Conservation (phyloP, 2,329 filamentous ascomycete species). For the Aspergillus sp. region DNA sequence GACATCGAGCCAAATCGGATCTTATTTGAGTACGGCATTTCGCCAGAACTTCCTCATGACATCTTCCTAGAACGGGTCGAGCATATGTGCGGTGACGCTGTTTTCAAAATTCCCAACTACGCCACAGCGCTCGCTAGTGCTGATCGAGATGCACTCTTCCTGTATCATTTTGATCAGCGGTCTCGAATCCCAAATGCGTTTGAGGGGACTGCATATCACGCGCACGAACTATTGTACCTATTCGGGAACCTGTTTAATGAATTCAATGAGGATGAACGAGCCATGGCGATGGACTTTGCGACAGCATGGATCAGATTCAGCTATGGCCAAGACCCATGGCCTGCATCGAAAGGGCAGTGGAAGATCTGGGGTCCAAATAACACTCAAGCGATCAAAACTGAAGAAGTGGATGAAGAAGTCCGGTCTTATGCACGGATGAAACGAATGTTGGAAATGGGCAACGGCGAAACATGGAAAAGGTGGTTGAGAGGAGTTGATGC, state of each 20-base stretch:
- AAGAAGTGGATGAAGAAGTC: conserved; percentile 14
- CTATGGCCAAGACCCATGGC: conserved; percentile 16
- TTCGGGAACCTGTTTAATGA: conserved; percentile 18
- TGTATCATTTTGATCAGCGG: conserved; percentile 23
- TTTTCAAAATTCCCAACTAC: conserved; percentile 23
- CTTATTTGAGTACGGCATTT: conserved; percentile 16
- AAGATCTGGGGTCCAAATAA: conserved; percentile 19
- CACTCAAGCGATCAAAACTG: conserved; percentile 9
- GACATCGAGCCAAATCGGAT: conserved; percentile 10
- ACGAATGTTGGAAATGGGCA: conserved; percentile 11
- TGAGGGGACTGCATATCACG: conserved; percentile 22
- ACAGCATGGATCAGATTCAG: conserved; percentile 19
- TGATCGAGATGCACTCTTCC: conserved; percentile 2
- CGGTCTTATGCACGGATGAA: conserved; percentile 17
- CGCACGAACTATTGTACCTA: conserved; percentile 20
- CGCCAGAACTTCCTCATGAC: conserved; percentile 2
- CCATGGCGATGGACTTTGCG: conserved; percentile 14
- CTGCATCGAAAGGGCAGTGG: conserved; percentile 7
- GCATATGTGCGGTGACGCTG: conserved; percentile 20
- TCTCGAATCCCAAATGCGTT: conserved; percentile 17
- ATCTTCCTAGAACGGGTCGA: conserved; percentile 12
- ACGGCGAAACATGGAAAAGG: conserved; percentile 12
- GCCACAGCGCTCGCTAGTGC: conserved; percentile 3
- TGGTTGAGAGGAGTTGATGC: conserved; percentile 17
- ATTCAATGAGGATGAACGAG: conserved; percentile 10